Percentiles rank a stretch among this genome's conserved stretches.
phyloP scores from a whole-genome alignment of 176 grass and related monocot species.

The Triticum timopheevii region DNA sequence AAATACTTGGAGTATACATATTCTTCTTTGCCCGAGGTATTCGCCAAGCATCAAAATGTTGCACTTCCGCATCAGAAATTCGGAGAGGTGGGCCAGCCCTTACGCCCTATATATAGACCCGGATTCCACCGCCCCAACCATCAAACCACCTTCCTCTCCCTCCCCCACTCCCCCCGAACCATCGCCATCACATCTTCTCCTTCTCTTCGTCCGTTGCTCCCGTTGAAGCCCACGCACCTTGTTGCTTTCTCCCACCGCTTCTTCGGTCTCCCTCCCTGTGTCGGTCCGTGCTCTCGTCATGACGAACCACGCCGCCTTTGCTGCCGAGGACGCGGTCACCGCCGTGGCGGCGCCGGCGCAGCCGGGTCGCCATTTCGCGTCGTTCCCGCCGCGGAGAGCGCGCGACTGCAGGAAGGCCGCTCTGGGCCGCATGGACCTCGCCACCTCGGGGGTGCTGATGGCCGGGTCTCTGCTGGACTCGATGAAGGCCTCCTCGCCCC shows the following conservation, averaged over 20 bases:
- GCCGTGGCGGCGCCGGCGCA: constrained; percentile 23
- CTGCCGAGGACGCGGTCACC: constrained; percentile 41
- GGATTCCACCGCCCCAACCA: not conserved
- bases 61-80: not conserved
- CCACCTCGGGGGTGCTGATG: not conserved
- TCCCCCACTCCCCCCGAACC: not conserved
- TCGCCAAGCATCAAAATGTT: not conserved
- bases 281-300: constrained; percentile 11
- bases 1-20: not conserved
- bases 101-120: constrained; percentile 32
- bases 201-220: not conserved
- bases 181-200: not conserved
- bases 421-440: constrained; percentile 30
- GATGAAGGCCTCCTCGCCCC: constrained; percentile 71
- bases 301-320: constrained; percentile 50
- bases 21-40: not conserved
- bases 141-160: not conserved
- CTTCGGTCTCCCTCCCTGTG: too few relatives aligned
- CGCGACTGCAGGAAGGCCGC: constrained; percentile 36
- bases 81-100: not conserved
- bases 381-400: not conserved
- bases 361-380: constrained; percentile 20
- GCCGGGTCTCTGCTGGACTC: constrained; percentile 45
- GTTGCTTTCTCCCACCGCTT: not conserved
- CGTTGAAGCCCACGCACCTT: not conserved